phyloP scores from a whole-genome alignment of 1,284 basidiomycete species.

The Boletus sp. region DNA sequence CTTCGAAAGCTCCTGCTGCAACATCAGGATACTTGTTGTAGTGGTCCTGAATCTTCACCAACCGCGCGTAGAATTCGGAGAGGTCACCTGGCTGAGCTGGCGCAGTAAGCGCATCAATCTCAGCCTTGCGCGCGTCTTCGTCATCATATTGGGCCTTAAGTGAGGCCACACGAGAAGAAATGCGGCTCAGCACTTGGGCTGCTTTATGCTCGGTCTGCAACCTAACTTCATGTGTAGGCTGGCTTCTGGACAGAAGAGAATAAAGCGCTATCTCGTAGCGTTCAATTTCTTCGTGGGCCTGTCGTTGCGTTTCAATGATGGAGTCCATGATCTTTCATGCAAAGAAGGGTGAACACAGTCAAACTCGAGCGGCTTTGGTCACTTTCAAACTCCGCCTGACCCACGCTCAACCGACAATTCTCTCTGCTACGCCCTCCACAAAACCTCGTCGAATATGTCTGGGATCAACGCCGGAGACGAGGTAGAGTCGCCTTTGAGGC shows the following conservation, averaged over 20 bases:
- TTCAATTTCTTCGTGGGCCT: conserved; percentile 94
- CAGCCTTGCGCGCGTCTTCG: conserved; percentile 57
- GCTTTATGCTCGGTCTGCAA: conserved; percentile 86
- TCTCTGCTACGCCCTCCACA: conserved; percentile 25
- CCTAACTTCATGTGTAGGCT: conserved; percentile 56
- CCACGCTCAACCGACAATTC: background rate
- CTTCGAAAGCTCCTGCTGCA: conserved; percentile 73
- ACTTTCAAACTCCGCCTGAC: conserved; percentile 58
- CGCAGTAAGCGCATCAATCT: conserved; percentile 59
- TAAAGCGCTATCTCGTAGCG: conserved; percentile 77
- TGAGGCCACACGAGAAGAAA: conserved; percentile 64
- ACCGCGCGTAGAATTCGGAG: conserved; percentile 90
- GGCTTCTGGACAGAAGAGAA: conserved; percentile 62
- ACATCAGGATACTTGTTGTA: conserved; percentile 92
- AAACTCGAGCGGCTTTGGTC: background rate
- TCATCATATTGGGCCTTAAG: conserved; percentile 75
- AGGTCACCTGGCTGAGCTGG: conserved; percentile 67
- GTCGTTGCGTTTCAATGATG: conserved; percentile 86
- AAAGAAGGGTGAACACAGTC: conserved; percentile 2
- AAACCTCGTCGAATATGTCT: conserved; percentile 56
- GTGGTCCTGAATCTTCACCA: conserved; percentile 93
- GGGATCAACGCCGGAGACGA: conserved; percentile 76
- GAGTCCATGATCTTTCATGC: conserved; percentile 68
- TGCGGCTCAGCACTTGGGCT: conserved; percentile 79
- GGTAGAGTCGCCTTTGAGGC: conserved; percentile 35